Base-by-base conservation (phyloP, 2,329 filamentous ascomycete species). In the Monosporascus sp. region DNA sequence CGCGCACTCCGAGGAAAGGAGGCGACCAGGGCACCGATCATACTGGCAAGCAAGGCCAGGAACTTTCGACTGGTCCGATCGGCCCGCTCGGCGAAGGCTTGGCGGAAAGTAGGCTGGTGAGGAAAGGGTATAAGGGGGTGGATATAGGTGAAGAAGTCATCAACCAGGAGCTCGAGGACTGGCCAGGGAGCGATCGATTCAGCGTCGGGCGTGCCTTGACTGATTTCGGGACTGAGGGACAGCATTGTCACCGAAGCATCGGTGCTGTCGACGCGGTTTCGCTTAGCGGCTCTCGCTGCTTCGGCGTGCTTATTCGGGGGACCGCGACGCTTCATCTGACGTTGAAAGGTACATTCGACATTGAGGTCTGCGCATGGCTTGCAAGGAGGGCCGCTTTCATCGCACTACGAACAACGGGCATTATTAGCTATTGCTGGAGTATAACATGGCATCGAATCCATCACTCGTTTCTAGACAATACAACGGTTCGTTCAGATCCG, bases 101-200 rank as follows among this genome's bases (percentile, higher is more conserved):
- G 79, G 22, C 87, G 80, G 67, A 92, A 91, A 4, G 86, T 88
- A 0, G 87, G 87, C 65, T 91, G 87, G 68, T 92, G 88, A 0
- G 88, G 88, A 53, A 92, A 91, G 0, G 88, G 88, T 54, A 82
- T 82, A 8, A 92, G 77, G 1, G 88, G 88, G 61, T 91, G 87
- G 51, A 91, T 86, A 66, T 91, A 91, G 18, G 86, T 90, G 71
- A 91, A 92, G 77, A 89, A 92, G 72, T 92, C 88, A 67, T 91
- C 86, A 53, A 92, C 81, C 17, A 91, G 76, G 2, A 86, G 77
- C 62, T 87, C 79, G 50, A 92, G 73, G 11, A 86, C 82, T 7
- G 82, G 79, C 68, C 86, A 77, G 0, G 88, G 85, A 41, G 86
- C 88, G 56, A 92, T 91, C 2, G 81, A 76, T 65, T 92, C 88